Base-by-base conservation (phyloP, 2,329 filamentous ascomycete species). In the Furcasterigmium sp. region DNA sequence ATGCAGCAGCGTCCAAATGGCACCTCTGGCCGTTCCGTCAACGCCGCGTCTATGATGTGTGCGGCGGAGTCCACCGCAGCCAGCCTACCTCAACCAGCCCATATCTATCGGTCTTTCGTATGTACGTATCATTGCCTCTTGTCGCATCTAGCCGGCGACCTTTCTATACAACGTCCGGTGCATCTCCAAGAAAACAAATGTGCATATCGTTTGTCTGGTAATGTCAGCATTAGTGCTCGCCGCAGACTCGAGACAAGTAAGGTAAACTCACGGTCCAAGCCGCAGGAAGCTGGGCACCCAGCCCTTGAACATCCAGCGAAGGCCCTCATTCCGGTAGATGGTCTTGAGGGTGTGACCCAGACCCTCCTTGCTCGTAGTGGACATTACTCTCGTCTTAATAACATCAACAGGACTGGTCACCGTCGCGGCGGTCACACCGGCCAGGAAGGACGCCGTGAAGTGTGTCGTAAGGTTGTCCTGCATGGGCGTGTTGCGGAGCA, bases 341-440 rank as follows among this genome's bases (percentile, higher is more conserved):
- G 87, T 80, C 34, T 69, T 65, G 42, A 94, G 65, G 18, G 90
- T 62, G 44, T 68, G 69, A 3, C 77, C 50, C 23, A 93, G 64
- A 20, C 76, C 70, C 50, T 76, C 64, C 49, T 69, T 57, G 48
- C 67, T 61, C 39, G 65, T 65, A 19, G 82, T 77, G 48, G 82
- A 85, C 89, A 95, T 95, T 56, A 94, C 79, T 19, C 87, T 75
- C 9, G 89, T 95, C 73, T 94, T 94, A 67, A 95, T 83, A 23
- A 95, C 89, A 62, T 94, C 89, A 40, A 94, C 83, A 1, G 89
- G 89, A 45, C 82, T 89, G 52, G 87, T 93, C 11, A 91, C 78
- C 1, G 88, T 93, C 1, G 89, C 91, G 5, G 89, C 89, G 7
- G 90, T 84, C 47, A 94, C 82, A 9, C 88, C 88, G 1, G 87